phyloP scores from a whole-genome alignment of 2,329 filamentous ascomycete species.

The Microsporum ferrugineum region DNA sequence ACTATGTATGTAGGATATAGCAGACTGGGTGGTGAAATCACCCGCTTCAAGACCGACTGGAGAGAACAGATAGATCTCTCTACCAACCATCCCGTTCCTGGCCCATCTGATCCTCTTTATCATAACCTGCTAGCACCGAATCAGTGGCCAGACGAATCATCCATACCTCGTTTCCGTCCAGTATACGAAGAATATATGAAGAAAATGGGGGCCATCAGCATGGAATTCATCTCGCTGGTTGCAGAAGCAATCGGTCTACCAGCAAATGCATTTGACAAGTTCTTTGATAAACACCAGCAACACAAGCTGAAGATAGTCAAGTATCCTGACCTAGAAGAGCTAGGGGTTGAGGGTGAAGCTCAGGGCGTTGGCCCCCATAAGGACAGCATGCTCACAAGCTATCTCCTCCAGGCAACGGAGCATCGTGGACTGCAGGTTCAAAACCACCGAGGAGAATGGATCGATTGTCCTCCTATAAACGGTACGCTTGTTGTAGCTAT shows the following conservation, averaged over 20 bases:
- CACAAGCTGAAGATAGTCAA: slow-evolving; percentile 86
- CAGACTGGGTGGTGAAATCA: slow-evolving; percentile 49
- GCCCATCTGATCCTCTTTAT: slow-evolving; percentile 53
- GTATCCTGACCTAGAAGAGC: slow-evolving; percentile 61
- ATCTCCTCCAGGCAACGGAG: slow-evolving; percentile 66
- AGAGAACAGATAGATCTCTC: slow-evolving; percentile 80
- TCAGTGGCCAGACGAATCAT: slow-evolving; percentile 60
- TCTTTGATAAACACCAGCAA: slow-evolving; percentile 61
- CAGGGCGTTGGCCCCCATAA: slow-evolving; percentile 67
- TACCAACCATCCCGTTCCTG: slow-evolving; percentile 60
- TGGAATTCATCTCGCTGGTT: slow-evolving; percentile 65
- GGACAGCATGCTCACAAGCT: slow-evolving; percentile 72
- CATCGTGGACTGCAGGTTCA: slow-evolving; percentile 73
- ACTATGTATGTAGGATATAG: slow-evolving; percentile 21
- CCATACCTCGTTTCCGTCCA: slow-evolving; percentile 56
- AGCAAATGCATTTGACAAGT: slow-evolving; percentile 57
- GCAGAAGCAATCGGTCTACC: slow-evolving; percentile 72
- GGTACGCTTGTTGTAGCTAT: slow-evolving; percentile 79
- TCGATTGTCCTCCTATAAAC: slow-evolving; percentile 64
- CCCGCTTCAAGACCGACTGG: slow-evolving; percentile 64
- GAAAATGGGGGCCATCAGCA: slow-evolving; percentile 60
- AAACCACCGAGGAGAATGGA: slow-evolving; percentile 66
- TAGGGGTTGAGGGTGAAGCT: slow-evolving; percentile 40
- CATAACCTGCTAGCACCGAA: slow-evolving; percentile 64
- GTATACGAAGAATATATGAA: slow-evolving; percentile 65